Conservation (phyloP, 2,329 filamentous ascomycete genomes). For the Xylaria sp. region DNA sequence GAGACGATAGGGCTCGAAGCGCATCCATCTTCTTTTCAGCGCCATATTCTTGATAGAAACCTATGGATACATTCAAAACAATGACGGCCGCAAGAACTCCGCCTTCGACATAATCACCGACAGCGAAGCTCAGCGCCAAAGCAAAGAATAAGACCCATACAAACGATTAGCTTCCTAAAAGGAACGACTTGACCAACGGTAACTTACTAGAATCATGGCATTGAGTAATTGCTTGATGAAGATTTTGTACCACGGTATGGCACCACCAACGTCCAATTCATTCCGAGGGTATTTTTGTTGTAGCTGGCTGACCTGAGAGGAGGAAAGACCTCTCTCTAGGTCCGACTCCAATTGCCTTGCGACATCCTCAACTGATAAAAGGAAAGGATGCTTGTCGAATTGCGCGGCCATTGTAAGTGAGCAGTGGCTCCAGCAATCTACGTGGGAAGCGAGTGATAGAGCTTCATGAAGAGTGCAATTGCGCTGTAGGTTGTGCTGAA, state of each 20-base stretch:
- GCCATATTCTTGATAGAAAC: conserved; percentile 71
- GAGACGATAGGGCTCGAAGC: conserved; percentile 68
- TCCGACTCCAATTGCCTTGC: conserved; percentile 70
- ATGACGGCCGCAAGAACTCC: conserved; percentile 75
- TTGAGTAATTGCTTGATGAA: conserved; percentile 78
- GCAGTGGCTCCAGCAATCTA: conserved; percentile 22
- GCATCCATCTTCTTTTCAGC: conserved; percentile 75
- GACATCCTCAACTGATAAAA: conserved; percentile 70
- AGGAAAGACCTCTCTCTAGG: conserved; percentile 72
- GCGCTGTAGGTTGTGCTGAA: neutral
- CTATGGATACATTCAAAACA: conserved; percentile 74
- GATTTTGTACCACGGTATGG: conserved; percentile 77
- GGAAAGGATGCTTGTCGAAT: conserved; percentile 67
- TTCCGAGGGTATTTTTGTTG: conserved; percentile 72
- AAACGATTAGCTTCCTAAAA: conserved; percentile 52
- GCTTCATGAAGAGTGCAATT: conserved; percentile 35
- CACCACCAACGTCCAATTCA: conserved; percentile 74
- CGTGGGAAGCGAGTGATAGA: conserved; percentile 20
- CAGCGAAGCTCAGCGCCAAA: conserved; percentile 76
- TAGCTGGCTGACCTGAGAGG: conserved; percentile 66
- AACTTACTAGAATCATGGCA: conserved; percentile 76
- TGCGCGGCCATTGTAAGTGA: conserved; percentile 55
- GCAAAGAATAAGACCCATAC: conserved; percentile 79
- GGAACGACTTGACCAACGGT: neutral
- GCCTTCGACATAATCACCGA: conserved; percentile 74